phyloP scores from a whole-genome alignment of 1,284 basidiomycete genomes.

The Ceratobasidium papillatum region DNA sequence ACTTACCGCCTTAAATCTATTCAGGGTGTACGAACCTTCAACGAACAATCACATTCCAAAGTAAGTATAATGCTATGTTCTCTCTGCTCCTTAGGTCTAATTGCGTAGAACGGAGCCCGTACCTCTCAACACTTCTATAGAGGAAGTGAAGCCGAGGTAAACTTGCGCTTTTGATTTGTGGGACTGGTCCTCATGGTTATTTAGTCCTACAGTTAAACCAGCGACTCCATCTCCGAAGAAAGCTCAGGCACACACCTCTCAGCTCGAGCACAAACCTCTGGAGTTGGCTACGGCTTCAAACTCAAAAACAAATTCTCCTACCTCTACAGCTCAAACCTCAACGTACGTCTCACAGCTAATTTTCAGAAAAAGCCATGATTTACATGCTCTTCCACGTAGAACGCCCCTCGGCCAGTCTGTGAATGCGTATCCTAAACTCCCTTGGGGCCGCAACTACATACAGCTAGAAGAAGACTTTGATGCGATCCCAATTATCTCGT shows the following conservation, averaged over 20 bases:
- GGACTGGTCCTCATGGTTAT: neutral
- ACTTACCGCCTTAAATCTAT: neutral
- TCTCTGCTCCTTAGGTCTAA: too few species aligned
- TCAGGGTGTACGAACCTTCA: neutral
- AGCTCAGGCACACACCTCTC: neutral
- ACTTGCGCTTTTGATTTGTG: too few species aligned
- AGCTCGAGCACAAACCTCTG: neutral
- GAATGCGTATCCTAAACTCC: neutral
- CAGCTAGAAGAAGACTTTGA: conserved; percentile 9
- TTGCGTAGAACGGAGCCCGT: too few species aligned
- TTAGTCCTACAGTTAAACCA: neutral
- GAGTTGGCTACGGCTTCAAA: neutral
- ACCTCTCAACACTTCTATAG: too few species aligned
- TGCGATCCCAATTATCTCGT: conserved; percentile 4
- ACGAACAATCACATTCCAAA: neutral
- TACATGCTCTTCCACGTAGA: neutral
- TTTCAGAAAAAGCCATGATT: too few species aligned
- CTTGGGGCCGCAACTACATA: conserved; percentile 11
- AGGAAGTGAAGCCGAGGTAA: too few species aligned
- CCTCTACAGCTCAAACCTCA: neutral
- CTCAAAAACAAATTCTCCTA: neutral
- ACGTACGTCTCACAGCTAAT: neutral
- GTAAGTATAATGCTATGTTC: too few species aligned
- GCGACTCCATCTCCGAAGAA: neutral
- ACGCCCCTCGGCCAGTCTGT: neutral